Evolutionary conservation across 2,329 filamentous ascomycete genomes (phyloP), one percentile per base, ranked within the genome.

Genomic region (Alternaria infectoria): DNA sequence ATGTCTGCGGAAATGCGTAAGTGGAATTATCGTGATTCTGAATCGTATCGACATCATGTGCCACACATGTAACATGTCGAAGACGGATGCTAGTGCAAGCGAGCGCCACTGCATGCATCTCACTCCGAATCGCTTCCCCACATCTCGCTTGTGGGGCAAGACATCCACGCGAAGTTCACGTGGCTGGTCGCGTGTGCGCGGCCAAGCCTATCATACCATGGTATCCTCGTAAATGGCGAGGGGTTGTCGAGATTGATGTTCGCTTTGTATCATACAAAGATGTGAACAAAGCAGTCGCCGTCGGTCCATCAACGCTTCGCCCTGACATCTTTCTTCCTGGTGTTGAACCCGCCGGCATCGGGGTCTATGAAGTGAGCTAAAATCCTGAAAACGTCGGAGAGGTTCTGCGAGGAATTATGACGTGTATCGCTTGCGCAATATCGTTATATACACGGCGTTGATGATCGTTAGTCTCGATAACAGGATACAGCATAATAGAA

Each of bases 71-170:
- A 43, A 32, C 12, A 26, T 17, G 15, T 44, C 25, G 52, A 54
- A 12, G 13, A 3, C 10, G 40, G 36, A 54, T 43, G 51, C 4
- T 17, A 36, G 3, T 12, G 3, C 49, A 51, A 32, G 49, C 49
- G 49, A 51, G 49, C 49, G 49, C 51, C 19, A 54, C 6, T n/a
- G 15, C 1, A 44, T 58, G 25, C 32, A 40, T 51, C 50, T 64
- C 49, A 25, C 58, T 64, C 58, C 62, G 58, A 47, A 64, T 62
- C 62, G 32, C 25, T 43, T 56, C 62, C 50, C 62, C 62, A 61
- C 62, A 64, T 62, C 44, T 46, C n/a, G 19, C 47, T 43, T 60
- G 61, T 63, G 62, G 62, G 54, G 54, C 55, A 32, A 36, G 40
- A 54, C 30, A 43, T 32, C 25, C 51, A 52, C 55, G 62, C 51